Base-by-base conservation (phyloP, 2,329 filamentous ascomycete species). In the Verticillium alfalfae region DNA sequence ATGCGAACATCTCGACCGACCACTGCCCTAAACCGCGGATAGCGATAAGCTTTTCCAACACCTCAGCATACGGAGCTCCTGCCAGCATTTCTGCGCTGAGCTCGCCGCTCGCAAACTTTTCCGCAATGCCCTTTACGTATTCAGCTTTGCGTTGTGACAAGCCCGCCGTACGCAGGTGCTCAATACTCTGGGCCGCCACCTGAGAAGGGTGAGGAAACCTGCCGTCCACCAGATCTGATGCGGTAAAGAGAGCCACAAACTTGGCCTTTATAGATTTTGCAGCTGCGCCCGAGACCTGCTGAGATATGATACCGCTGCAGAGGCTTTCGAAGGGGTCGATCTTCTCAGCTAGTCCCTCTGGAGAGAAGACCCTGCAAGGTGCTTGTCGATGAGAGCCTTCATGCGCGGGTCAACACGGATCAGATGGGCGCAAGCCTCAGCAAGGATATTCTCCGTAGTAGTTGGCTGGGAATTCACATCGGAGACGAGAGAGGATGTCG, bases 1-100 rank as follows among this genome's bases (percentile, higher is more conserved):
- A 92, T 58, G 93, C 92, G 80, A 99, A 99, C 95, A 99, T 98
- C 79, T 97, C 93, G 15, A 96, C 93, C 57, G 89, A 93, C 95
- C 95, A 98, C 60, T 83, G 84, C 0, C 95, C 95, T 58, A 98
- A 77, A 0, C 95, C 95, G 10, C 94, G 84, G 5, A 99, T 93
- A 1, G 93, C 91, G 57, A 90, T 92, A 57, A 99, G 81, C 72
- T 85, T 89, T 74, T 90, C 85, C 66, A 97, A 81, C 8, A 99
- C 84, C 67, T 96, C 91, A 58, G 96, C 93, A 72, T 99, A 95
- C 5, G 87, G 84, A 1, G 92, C 92, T 39, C 86, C 85, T 59
- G 91, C 84, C 22, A 98, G 83, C 81, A 95, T 88, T 65, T 84
- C 77, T 12, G 92, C 88, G 55, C 84, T 90, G 59, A 98, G 79